These are phyloP conservation scores for Epichloe elymi DNA, from an alignment of 2,329 filamentous ascomycete species.

Conservation along the genomic window DNA sequence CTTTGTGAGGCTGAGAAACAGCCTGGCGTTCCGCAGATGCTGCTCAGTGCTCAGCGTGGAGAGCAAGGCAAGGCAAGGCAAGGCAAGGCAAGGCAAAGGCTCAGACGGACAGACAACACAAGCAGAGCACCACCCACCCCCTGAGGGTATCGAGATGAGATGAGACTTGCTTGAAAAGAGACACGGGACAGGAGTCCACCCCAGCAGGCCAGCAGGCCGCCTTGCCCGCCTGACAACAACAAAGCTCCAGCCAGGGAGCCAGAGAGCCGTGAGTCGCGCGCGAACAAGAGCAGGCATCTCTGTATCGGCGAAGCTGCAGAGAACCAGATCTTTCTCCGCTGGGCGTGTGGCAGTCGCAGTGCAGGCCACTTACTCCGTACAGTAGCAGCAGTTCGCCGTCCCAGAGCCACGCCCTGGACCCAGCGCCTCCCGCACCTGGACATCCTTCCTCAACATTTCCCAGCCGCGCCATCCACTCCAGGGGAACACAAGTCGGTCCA, in stretches of 20 bases:
- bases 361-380: too few relatives aligned
- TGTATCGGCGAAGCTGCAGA: too few relatives aligned
- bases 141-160: not conserved
- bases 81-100: not conserved
- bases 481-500: too few relatives aligned
- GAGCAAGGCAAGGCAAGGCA: not conserved
- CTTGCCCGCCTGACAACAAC: too few relatives aligned
- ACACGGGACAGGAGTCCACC: conserved; percentile 5
- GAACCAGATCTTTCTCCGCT: too few relatives aligned
- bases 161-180: not conserved
- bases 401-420: not conserved
- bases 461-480: too few relatives aligned
- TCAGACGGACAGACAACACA: not conserved
- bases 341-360: too few relatives aligned
- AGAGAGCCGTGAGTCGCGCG: not conserved
- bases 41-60: too few relatives aligned
- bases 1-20: not conserved
- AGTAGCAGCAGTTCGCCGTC: too few relatives aligned
- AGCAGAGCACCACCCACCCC: not conserved
- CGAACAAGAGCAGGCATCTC: too few relatives aligned
- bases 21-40: not conserved
- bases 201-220: not conserved
- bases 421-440: conserved; percentile 1
- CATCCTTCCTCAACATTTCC: not conserved
- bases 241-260: too few relatives aligned